phyloP scores from a whole-genome alignment of 2,329 filamentous ascomycete genomes.

The Bipolaris sorokiniana region DNA sequence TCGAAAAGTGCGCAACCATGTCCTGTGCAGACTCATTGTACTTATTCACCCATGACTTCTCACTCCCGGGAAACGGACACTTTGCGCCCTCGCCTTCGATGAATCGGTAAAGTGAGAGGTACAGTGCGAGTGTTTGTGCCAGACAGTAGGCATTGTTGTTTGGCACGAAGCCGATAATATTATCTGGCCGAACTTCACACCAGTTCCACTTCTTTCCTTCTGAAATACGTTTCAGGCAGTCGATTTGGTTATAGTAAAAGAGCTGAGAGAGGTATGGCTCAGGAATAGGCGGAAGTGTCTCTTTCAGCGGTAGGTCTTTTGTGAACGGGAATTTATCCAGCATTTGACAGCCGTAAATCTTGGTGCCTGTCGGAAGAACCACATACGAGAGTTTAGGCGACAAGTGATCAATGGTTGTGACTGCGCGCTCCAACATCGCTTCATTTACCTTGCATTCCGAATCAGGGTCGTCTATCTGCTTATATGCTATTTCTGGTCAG shows the following conservation, averaged over 20 bases:
- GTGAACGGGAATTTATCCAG: conserved; percentile 46
- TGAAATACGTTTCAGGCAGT: conserved; percentile 47
- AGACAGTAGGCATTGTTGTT: conserved; percentile 51
- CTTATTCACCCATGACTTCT: conserved; percentile 48
- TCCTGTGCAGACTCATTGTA: conserved; percentile 52
- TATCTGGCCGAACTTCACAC: conserved; percentile 51
- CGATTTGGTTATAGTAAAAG: conserved; percentile 53
- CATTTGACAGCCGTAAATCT: conserved; percentile 50
- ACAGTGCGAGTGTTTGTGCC: conserved; percentile 48
- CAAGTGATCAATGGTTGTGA: conserved; percentile 41
- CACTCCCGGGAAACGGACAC: conserved; percentile 50
- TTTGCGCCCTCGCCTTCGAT: conserved; percentile 50
- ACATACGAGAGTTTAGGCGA: conserved; percentile 38
- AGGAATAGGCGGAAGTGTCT: conserved; percentile 42
- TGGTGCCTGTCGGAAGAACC: conserved; percentile 47
- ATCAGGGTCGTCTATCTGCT: conserved; percentile 37
- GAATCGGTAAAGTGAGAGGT: conserved; percentile 46
- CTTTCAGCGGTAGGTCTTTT: conserved; percentile 38
- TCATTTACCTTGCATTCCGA: conserved; percentile 46
- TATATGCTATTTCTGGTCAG: conserved; percentile 33
- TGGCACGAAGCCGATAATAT: conserved; percentile 52
- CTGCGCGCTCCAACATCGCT: conserved; percentile 47
- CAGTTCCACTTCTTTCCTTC: conserved; percentile 51
- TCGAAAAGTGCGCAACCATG: conserved; percentile 53
- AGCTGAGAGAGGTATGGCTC: conserved; percentile 46